Base-by-base conservation (phyloP, 805 yeast genomes). In the Metschnikowia santaceciliae region DNA sequence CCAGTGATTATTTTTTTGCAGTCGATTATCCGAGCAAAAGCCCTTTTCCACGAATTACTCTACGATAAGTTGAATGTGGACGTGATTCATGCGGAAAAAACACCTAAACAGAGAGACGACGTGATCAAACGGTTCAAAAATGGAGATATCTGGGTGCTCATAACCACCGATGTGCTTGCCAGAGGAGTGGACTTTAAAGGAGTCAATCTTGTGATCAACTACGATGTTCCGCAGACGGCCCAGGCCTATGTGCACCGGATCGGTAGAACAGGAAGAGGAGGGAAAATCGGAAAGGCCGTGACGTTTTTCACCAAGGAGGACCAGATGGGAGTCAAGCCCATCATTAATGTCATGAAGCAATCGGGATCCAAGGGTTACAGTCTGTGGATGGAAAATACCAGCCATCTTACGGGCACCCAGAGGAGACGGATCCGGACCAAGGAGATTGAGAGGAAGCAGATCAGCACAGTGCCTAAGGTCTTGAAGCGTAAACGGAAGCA, bases 251-350 rank as follows among this genome's bases (percentile, higher is more conserved):
- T 94, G 42, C 99, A 94, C 69, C 82, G 99, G 72, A 89, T 94
- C 61, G 99, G 99, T 69, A 86, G 99, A 77, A 92, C 99, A 2
- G 99, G 99, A 59, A 85, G 99, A 77, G 96, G 90, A 48, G 96
- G 96, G 1, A 82, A 86, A 53, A 62, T 71, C 7, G 99, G 99
- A 51, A 79, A 78, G 59, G 97, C 98, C 0, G 81, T 94, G 17
- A 94, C 99, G 0, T 84, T 91, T 57, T 94, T 88, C 72, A 92
- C 99, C 23, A 91, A 90, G 64, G 96, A 89, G 55, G 99, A 94
- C 65, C 69, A 80, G 3, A 66, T 79, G 50, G 81, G 87, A 2
- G 78, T 94, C 42, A 87, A 88, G 64, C 87, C 94, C 8, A 88
- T 94, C 40, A 80, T 92, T 30, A 94, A 91, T 63, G 98, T 94